Percentiles rank a stretch among this genome's conserved stretches.
Evolutionary conservation across 768 basidiomycete species (phyloP).

Genomic region (Amanita phalloides): DNA sequence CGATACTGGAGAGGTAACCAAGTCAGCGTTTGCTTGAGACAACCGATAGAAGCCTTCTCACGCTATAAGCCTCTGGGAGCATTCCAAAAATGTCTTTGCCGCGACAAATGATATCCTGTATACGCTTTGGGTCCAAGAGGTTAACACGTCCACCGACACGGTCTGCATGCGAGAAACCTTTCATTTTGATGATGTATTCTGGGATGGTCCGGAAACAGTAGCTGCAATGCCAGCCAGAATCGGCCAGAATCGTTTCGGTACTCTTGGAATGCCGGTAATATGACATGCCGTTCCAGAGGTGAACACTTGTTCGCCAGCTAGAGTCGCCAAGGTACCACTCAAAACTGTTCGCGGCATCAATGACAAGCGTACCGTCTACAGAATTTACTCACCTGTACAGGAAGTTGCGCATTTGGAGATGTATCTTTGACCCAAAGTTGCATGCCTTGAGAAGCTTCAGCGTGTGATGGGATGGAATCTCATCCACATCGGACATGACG

Average conservation of each 20-base stretch:
- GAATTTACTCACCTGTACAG: constrained; percentile 37
- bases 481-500: constrained; percentile 54
- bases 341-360: constrained; percentile 21
- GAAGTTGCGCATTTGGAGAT: constrained; percentile 51
- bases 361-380: background rate
- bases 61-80: constrained; percentile 52
- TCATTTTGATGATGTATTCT: constrained; percentile 52
- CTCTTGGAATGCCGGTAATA: constrained; percentile 41
- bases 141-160: constrained; percentile 38
- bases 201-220: constrained; percentile 53
- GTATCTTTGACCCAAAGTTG: constrained; percentile 40
- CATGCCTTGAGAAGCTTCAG: constrained; percentile 40
- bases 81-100: constrained; percentile 57
- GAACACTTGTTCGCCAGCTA: constrained; percentile 48
- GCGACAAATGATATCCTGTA: constrained; percentile 47
- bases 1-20: constrained; percentile 26
- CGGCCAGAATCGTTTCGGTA: constrained; percentile 37
- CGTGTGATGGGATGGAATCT: constrained; percentile 45
- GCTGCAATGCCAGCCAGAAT: constrained; percentile 63
- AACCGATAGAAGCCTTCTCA: constrained; percentile 15
- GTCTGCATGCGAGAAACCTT: constrained; percentile 51
- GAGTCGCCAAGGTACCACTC: constrained; percentile 46
- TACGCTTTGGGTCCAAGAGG: constrained; percentile 37
- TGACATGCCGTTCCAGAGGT: constrained; percentile 30
- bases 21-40: background rate